Percentiles rank a stretch among this genome's conserved stretches.
phyloP scores from a whole-genome alignment of 495 filamentous ascomycete species.

The Daldinia caldariorum region DNA sequence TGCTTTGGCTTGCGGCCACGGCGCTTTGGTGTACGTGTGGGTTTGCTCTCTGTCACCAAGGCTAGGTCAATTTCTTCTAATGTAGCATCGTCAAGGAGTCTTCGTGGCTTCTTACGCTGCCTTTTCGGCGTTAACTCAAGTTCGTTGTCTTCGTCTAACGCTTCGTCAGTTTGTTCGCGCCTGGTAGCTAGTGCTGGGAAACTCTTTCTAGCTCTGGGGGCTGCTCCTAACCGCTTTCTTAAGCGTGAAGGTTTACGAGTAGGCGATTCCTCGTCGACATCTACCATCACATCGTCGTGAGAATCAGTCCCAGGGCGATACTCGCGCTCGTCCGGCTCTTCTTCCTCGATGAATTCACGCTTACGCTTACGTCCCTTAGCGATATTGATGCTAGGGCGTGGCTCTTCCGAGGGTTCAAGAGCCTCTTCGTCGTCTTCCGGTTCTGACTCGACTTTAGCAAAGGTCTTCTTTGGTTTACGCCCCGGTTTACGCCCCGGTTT shows the following conservation, averaged over 20 bases:
- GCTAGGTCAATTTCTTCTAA: constrained; percentile 31
- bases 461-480: constrained; percentile 47
- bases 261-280: constrained; percentile 20
- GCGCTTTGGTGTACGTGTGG: constrained; percentile 31
- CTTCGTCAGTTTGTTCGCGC: constrained; percentile 17
- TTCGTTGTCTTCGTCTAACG: constrained; percentile 22
- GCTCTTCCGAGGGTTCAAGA: constrained; percentile 40
- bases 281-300: constrained; percentile 38
- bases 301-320: constrained; percentile 40
- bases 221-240: constrained; percentile 38
- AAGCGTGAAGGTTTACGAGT: constrained; percentile 24
- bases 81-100: constrained; percentile 33
- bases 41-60: constrained; percentile 21
- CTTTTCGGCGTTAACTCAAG: constrained; percentile 28
- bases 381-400: constrained; percentile 28
- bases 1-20: constrained; percentile 45
- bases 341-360: constrained; percentile 20
- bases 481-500: constrained; percentile 47
- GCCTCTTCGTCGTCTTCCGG: constrained; percentile 41
- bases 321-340: constrained; percentile 40
- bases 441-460: constrained; percentile 39
- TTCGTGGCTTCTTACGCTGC: constrained; percentile 35
- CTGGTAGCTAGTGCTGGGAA: constrained; percentile 15
- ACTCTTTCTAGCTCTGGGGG: constrained; percentile 30
- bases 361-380: constrained; percentile 41